These are phyloP conservation scores for Chlorella sp. DNA, from an alignment of 139 green algal genomes.

Conservation along the genomic window DNA sequence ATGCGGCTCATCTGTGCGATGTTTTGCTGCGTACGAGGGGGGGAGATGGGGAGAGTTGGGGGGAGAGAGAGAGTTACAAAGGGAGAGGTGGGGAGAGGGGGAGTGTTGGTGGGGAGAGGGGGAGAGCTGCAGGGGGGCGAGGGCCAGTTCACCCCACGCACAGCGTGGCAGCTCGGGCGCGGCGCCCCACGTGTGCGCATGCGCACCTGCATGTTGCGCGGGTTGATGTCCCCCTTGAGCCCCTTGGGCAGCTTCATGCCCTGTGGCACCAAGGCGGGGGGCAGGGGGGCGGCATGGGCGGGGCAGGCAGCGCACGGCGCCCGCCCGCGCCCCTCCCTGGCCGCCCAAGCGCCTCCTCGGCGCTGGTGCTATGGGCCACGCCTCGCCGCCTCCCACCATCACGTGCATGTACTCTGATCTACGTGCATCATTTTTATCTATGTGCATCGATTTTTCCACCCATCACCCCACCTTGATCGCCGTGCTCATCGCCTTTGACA, in stretches of 20 bases:
- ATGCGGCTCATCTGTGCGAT: slow-evolving; percentile 80
- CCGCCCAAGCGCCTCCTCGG: too few relatives aligned
- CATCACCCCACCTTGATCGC: too few relatives aligned
- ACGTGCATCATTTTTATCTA: too few relatives aligned
- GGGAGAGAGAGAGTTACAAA: neutral
- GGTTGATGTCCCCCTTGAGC: slow-evolving; percentile 79
- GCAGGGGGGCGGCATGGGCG: neutral
- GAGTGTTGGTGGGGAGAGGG: neutral
- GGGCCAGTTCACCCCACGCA: too few relatives aligned
- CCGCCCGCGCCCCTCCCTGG: too few relatives aligned
- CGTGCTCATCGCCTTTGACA: slow-evolving; percentile 55
- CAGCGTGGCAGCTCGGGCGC: too few relatives aligned
- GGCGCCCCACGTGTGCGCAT: too few relatives aligned
- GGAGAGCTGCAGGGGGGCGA: neutral
- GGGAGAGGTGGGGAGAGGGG: neutral
- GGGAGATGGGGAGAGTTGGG: neutral
- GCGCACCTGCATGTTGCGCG: slow-evolving; percentile 77
- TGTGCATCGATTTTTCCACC: too few relatives aligned
- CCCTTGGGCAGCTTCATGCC: slow-evolving; percentile 88
- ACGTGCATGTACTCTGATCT: too few relatives aligned
- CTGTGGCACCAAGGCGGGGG: slow-evolving; percentile 39
- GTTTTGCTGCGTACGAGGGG: slow-evolving; percentile 8
- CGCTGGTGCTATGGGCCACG: too few relatives aligned
- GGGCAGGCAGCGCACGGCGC: too few relatives aligned
- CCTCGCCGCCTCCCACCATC: too few relatives aligned